Evolutionary conservation across 2,329 filamentous ascomycete genomes (phyloP).

Genomic region (Rutstroemia sydowiana): DNA sequence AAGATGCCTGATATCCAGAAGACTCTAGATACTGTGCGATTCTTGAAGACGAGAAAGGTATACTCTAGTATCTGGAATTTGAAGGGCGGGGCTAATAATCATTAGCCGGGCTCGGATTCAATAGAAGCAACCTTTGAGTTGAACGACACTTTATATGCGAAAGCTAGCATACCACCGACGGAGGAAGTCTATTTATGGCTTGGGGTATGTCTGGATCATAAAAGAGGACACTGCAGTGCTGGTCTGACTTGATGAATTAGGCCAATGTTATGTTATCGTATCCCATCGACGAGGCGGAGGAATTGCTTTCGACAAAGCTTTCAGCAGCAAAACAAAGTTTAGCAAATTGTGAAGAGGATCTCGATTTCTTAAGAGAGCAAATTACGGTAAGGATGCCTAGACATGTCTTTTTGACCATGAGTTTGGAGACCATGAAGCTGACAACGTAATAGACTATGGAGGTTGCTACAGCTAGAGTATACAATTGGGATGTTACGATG

Average conservation of each 20-base stretch:
- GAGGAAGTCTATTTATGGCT: conserved; percentile 96
- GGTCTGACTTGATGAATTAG: conserved; percentile 34
- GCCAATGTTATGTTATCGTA: conserved; percentile 98
- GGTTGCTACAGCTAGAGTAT: conserved; percentile 92
- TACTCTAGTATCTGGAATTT: conserved; percentile 11
- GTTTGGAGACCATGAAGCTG: not conserved
- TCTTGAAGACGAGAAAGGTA: conserved; percentile 71
- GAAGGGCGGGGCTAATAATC: conserved; percentile 11
- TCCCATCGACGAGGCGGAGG: conserved; percentile 78
- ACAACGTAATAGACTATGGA: conserved; percentile 53
- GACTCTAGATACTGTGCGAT: conserved; percentile 84
- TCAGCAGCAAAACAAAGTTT: conserved; percentile 71
- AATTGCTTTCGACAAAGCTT: conserved; percentile 70
- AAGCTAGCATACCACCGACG: conserved; percentile 72
- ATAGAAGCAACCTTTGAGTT: conserved; percentile 93
- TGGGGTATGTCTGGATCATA: conserved; percentile 51
- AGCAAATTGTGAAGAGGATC: conserved; percentile 87
- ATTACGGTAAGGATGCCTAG: conserved; percentile 63
- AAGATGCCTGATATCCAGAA: conserved; percentile 98
- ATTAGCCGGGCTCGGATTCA: conserved; percentile 45
- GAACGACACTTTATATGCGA: conserved; percentile 91
- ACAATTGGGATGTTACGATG: conserved; percentile 98
- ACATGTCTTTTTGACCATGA: not conserved
- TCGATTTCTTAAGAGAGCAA: conserved; percentile 92
- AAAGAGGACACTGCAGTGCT: not conserved